These are phyloP conservation scores for Daldinia eschscholtzii DNA, from an alignment of 2,329 filamentous ascomycete species.

Conservation along the genomic window DNA sequence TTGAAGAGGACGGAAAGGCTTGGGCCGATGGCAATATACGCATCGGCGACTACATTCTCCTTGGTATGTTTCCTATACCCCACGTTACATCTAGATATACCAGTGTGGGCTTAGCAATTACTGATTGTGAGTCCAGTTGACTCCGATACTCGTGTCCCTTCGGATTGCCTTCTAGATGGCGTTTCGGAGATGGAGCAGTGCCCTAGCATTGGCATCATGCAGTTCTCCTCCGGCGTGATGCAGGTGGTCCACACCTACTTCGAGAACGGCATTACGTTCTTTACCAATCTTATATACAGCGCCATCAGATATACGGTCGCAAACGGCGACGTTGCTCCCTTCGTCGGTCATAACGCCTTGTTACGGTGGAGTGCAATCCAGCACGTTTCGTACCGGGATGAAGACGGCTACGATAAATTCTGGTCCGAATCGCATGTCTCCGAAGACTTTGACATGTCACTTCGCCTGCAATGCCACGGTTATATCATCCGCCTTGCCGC, in stretches of 20 bases:
- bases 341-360: constrained; percentile 83
- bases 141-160: constrained; percentile 76
- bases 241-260: constrained; percentile 79
- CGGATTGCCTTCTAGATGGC: constrained; percentile 76
- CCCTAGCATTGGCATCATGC: constrained; percentile 77
- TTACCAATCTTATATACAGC: constrained; percentile 82
- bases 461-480: constrained; percentile 76
- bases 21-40: constrained; percentile 73
- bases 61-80: constrained; percentile 55
- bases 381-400: constrained; percentile 66
- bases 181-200: constrained; percentile 78
- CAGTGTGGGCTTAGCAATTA: neutral
- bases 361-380: constrained; percentile 76
- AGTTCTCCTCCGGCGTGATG: constrained; percentile 82
- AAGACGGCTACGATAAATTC: constrained; percentile 73
- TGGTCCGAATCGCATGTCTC: constrained; percentile 83
- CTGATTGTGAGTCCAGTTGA: constrained; percentile 60
- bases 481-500: constrained; percentile 77
- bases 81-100: neutral
- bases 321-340: constrained; percentile 78
- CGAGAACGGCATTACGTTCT: constrained; percentile 79
- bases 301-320: constrained; percentile 78
- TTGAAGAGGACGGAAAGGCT: constrained; percentile 66
- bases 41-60: constrained; percentile 72
- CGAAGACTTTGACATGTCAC: constrained; percentile 81